These are phyloP conservation scores for Sporothrix dimorphospora DNA, from an alignment of 2,329 filamentous ascomycete species.

Conservation along the genomic window DNA sequence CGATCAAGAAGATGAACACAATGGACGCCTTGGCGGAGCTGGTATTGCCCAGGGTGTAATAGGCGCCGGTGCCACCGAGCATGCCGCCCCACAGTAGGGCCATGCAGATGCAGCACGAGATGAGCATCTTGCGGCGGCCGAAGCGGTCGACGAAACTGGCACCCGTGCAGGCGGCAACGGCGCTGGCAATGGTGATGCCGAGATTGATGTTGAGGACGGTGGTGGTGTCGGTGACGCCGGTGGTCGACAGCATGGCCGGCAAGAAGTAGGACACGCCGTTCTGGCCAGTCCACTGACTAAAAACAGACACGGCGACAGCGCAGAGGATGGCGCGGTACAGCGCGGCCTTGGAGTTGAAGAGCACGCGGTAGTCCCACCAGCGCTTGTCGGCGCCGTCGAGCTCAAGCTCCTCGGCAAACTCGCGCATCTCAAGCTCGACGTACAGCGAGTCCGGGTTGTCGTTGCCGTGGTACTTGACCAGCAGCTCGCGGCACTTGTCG, in stretches of 20 bases:
- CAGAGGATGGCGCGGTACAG: constrained; percentile 49
- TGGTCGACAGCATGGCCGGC: constrained; percentile 26
- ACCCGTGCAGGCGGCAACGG: constrained; percentile 55
- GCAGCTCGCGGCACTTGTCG: constrained; percentile 33
- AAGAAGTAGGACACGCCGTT: constrained; percentile 55
- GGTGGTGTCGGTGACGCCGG: constrained; percentile 52
- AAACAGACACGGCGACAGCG: constrained; percentile 47
- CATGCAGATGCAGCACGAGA: constrained; percentile 24
- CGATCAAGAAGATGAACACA: constrained; percentile 28
- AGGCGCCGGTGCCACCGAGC: constrained; percentile 28
- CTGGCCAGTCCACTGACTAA: constrained; percentile 53
- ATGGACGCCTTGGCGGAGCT: constrained; percentile 25
- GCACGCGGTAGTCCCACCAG: constrained; percentile 51
- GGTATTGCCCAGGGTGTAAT: constrained; percentile 16
- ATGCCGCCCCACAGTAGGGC: constrained; percentile 29
- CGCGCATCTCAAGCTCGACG: constrained; percentile 35
- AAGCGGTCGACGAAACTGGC: constrained; percentile 59
- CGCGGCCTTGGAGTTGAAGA: constrained; percentile 43
- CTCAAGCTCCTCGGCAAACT: constrained; percentile 40
- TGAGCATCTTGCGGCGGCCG: constrained; percentile 57
- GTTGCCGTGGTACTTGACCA: constrained; percentile 57
- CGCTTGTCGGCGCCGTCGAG: constrained; percentile 48
- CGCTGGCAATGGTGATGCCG: constrained; percentile 57
- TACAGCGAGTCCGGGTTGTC: constrained; percentile 46
- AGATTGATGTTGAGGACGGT: constrained; percentile 55